phyloP scores from a whole-genome alignment of 83 land plant species.

The Diphasiastrum complanatum region DNA sequence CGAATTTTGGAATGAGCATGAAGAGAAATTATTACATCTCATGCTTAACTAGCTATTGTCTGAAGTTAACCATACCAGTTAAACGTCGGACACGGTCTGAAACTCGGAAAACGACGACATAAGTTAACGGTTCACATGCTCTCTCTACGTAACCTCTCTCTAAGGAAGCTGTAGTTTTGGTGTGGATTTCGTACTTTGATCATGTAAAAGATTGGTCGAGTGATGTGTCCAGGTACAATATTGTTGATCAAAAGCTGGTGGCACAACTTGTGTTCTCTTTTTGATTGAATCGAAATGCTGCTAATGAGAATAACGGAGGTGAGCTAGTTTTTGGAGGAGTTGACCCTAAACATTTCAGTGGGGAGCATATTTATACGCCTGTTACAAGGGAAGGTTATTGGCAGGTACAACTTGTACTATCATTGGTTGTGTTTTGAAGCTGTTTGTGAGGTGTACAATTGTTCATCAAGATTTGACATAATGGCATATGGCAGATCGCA shows the following conservation, averaged over 20 bases:
- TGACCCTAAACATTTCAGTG: conserved; percentile 66
- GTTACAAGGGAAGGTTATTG: conserved; percentile 81
- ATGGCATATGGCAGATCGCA: conserved; percentile 7
- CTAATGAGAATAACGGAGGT: conserved; percentile 55
- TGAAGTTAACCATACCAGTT: too few relatives aligned
- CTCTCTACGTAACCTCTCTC: too few relatives aligned
- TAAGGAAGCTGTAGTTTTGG: neutral
- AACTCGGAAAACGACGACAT: too few relatives aligned
- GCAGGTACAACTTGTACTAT: conserved; percentile 46
- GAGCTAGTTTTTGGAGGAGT: conserved; percentile 92
- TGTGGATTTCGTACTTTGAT: neutral
- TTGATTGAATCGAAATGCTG: conserved; percentile 70
- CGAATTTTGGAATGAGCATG: too few relatives aligned
- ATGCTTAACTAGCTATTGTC: too few relatives aligned
- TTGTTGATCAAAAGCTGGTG: conserved; percentile 79
- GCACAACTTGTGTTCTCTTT: conserved; percentile 66
- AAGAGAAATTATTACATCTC: too few relatives aligned
- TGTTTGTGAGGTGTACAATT: too few relatives aligned
- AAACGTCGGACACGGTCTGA: too few relatives aligned
- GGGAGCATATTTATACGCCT: conserved; percentile 68
- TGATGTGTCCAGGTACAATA: conserved; percentile 58
- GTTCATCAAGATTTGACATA: too few relatives aligned
- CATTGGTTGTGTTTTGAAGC: conserved; percentile 12
- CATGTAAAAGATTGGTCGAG: neutral
- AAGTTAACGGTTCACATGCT: too few relatives aligned